Evolutionary conservation across 108 stramenopile genomes (phyloP).

Genomic region (Parietichytrium sp.): DNA sequence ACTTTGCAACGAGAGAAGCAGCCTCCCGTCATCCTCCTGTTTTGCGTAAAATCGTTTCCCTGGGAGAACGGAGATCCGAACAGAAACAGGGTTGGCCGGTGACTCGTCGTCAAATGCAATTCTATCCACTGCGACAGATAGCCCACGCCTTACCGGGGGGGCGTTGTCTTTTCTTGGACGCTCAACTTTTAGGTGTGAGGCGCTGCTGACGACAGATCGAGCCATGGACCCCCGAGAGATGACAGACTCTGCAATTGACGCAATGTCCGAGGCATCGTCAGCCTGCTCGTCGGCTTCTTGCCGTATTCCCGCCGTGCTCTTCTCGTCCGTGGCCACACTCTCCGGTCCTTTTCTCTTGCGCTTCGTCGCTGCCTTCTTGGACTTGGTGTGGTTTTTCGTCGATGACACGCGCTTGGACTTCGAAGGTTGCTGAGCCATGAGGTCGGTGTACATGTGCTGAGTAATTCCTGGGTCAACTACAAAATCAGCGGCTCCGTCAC

Average conservation of each 20-base stretch:
- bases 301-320: background rate
- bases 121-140: background rate
- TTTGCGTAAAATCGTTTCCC: no score
- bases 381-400: background rate
- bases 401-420: background rate
- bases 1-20: background rate
- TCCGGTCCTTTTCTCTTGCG: background rate
- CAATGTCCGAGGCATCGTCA: background rate
- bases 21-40: background rate
- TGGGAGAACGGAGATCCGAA: background rate
- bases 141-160: no score
- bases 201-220: no score
- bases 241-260: slow-evolving; percentile 8
- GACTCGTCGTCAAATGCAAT: background rate
- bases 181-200: no score
- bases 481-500: background rate
- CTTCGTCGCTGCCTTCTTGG: background rate
- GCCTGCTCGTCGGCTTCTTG: background rate
- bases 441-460: slow-evolving; percentile 34
- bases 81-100: background rate
- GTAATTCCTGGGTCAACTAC: background rate
- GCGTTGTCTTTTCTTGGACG: no score
- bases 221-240: background rate
- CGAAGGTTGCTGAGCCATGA: no score
- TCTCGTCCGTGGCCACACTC: no score